Evolutionary conservation across 2,329 filamentous ascomycete species (phyloP).

Genomic region (Monilinia vaccinii-corymbosi): DNA sequence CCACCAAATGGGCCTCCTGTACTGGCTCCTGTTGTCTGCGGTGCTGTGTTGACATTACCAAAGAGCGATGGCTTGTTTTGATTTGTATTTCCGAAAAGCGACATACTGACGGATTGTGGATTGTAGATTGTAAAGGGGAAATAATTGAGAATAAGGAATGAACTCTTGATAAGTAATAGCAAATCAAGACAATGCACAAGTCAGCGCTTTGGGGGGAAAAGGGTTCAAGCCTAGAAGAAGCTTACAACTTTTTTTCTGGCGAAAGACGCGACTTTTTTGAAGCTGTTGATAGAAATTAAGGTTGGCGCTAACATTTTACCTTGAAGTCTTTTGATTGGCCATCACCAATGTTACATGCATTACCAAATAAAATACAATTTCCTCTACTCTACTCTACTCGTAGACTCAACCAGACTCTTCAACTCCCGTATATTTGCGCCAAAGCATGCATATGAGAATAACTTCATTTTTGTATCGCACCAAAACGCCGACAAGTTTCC

Average conservation of each 20-base stretch:
- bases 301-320: not conserved
- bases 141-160: not conserved
- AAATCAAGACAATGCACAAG: not conserved
- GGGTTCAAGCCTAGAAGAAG: constrained; percentile 1
- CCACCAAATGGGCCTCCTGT: constrained; percentile 15
- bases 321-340: not conserved
- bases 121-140: not conserved
- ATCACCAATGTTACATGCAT: not conserved
- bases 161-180: not conserved
- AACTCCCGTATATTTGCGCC: not conserved
- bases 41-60: not conserved
- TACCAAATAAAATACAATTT: not conserved
- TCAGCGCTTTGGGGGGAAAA: not conserved
- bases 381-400: too few species aligned
- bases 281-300: constrained; percentile 10
- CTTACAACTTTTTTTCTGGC: constrained; percentile 1
- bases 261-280: constrained; percentile 8
- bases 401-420: not conserved
- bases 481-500: not conserved
- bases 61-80: constrained; percentile 6
- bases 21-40: constrained; percentile 2
- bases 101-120: not conserved
- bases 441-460: not conserved
- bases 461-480: not conserved
- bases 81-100: constrained; percentile 5